These are phyloP conservation scores for Santalum album DNA, from an alignment of 164 flowering plant species.

Conservation along the genomic window DNA sequence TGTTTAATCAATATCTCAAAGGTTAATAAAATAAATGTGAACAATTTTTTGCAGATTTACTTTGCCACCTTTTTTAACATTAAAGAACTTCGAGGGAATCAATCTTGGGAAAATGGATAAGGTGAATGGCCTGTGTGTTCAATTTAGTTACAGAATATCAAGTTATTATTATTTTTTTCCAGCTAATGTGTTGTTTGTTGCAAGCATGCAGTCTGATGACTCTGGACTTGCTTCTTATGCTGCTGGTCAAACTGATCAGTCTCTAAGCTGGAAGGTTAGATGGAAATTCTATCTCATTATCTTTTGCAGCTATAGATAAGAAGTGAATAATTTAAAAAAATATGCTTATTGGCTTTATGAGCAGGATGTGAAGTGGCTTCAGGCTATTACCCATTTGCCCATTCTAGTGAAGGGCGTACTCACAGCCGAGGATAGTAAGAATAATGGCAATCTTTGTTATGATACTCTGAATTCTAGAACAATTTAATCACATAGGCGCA, in stretches of 20 bases:
- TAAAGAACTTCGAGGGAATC: conserved; percentile 80
- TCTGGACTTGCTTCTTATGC: conserved; percentile 85
- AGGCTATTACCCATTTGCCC: conserved; percentile 76
- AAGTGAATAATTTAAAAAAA: too few species aligned
- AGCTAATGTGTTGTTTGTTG: not conserved
- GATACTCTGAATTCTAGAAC: too few species aligned
- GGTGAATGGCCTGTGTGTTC: conserved; percentile 19
- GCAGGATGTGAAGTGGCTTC: conserved; percentile 92
- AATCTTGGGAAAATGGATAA: conserved; percentile 64
- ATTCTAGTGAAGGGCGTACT: conserved; percentile 88
- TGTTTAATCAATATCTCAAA: too few species aligned
- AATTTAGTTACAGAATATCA: not conserved
- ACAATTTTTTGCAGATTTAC: conserved; percentile 35
- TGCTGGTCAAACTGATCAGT: conserved; percentile 63
- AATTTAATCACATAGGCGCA: not conserved
- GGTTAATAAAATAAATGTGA: too few species aligned
- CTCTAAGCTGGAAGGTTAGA: conserved; percentile 80
- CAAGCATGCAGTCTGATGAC: conserved; percentile 40
- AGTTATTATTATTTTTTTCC: not conserved
- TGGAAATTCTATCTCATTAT: not conserved
- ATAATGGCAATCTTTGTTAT: not conserved
- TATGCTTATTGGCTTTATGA: conserved; percentile 6
- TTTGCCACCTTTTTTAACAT: conserved; percentile 57
- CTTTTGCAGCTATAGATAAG: too few species aligned
- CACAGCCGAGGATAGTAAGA: conserved; percentile 86